A percentile compares a stretch with the other conserved stretches of the same genome.
Evolutionary conservation across 2,329 filamentous ascomycete genomes (phyloP).

Genomic region (Cladophialophora psammophila): DNA sequence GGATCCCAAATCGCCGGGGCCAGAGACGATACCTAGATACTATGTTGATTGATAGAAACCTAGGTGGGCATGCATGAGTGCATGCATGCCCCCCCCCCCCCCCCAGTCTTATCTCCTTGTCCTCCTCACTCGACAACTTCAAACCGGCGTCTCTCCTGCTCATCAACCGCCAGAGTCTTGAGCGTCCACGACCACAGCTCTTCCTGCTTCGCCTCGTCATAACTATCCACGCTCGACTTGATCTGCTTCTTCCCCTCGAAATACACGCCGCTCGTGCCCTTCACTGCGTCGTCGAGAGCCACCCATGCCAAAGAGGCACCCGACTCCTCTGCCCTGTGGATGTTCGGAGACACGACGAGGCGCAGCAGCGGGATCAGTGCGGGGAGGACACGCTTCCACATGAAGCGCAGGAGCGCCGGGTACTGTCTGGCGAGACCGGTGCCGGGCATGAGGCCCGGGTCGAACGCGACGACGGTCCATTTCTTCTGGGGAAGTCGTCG

Average conservation of each 20-base stretch:
- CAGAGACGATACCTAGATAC: too few relatives aligned
- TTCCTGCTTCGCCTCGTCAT: slow-evolving; percentile 56
- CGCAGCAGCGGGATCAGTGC: slow-evolving; percentile 48
- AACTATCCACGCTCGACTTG: slow-evolving; percentile 53
- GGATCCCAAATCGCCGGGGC: too few relatives aligned
- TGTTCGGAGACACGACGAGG: slow-evolving; percentile 46
- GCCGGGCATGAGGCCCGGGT: slow-evolving; percentile 60
- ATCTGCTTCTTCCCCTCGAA: slow-evolving; percentile 54
- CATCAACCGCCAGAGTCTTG: slow-evolving; percentile 42
- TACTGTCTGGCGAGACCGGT: slow-evolving; percentile 53
- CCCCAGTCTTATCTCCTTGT: too few relatives aligned
- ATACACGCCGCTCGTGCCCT: slow-evolving; percentile 52
- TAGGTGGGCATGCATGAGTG: too few relatives aligned
- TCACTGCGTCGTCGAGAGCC: slow-evolving; percentile 46
- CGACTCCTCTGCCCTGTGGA: slow-evolving; percentile 51
- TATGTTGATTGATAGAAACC: too few relatives aligned
- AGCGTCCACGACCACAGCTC: slow-evolving; percentile 61
- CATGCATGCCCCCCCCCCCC: too few relatives aligned
- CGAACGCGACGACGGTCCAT: slow-evolving; percentile 54
- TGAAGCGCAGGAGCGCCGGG: slow-evolving; percentile 41
- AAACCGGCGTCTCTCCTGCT: slow-evolving; percentile 43
- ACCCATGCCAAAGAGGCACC: slow-evolving; percentile 53
- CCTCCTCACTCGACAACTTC: slow-evolving; percentile 3
- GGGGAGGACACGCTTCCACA: slow-evolving; percentile 50
- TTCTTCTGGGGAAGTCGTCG: slow-evolving; percentile 39